phyloP scores from a whole-genome alignment of 2,329 filamentous ascomycete species.

The Esteya vermicola region DNA sequence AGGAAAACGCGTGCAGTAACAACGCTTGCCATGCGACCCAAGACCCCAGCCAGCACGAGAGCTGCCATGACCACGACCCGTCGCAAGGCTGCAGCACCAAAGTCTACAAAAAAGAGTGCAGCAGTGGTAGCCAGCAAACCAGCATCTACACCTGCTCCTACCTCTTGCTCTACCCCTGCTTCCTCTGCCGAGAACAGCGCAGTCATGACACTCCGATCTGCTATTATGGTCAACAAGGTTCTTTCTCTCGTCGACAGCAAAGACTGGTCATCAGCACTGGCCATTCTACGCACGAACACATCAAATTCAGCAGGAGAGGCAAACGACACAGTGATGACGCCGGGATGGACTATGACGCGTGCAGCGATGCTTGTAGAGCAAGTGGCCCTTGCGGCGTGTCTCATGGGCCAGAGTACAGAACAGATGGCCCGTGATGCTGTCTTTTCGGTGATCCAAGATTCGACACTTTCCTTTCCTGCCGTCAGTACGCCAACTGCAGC shows the following conservation, averaged over 20 bases:
- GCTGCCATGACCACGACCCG: constrained; percentile 5
- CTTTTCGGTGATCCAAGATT: constrained; percentile 83
- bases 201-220: constrained; percentile 19
- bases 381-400: constrained; percentile 51
- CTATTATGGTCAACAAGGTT: constrained; percentile 27
- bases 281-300: constrained; percentile 29
- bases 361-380: constrained; percentile 32
- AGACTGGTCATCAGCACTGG: constrained; percentile 44
- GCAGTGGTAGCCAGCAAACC: constrained; percentile 4
- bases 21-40: constrained; percentile 6
- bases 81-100: constrained; percentile 15
- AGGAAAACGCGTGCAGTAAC: background rate
- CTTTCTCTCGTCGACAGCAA: constrained; percentile 30
- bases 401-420: constrained; percentile 54
- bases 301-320: constrained; percentile 15
- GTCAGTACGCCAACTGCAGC: constrained; percentile 26
- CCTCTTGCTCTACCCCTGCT: background rate
- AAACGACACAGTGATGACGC: too few species aligned
- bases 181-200: constrained; percentile 10
- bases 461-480: constrained; percentile 75
- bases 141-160: too few species aligned
- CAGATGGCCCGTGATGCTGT: constrained; percentile 68
- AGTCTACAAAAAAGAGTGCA: constrained; percentile 11
- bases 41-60: constrained; percentile 14
- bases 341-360: too few species aligned